These are phyloP conservation scores for Cucurbita pepo DNA, from an alignment of 306 rosid species.

Conservation along the genomic window DNA sequence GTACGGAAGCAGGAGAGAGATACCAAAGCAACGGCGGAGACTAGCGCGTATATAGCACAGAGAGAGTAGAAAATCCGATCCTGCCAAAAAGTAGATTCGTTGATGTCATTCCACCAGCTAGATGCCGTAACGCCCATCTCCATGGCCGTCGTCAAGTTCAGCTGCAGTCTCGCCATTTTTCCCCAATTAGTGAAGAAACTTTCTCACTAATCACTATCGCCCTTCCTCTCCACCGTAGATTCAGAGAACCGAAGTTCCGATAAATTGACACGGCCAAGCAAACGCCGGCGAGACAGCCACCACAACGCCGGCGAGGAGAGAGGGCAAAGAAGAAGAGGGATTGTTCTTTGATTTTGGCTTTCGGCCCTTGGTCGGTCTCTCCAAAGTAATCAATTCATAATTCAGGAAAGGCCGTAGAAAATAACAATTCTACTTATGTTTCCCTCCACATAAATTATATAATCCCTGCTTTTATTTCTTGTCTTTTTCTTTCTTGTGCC, in stretches of 20 bases:
- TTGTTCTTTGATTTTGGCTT: background rate
- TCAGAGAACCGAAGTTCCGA: background rate
- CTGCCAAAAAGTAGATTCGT: constrained; percentile 37
- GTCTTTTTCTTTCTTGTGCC: background rate
- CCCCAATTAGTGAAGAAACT: background rate
- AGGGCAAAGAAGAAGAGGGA: background rate
- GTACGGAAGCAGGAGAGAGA: background rate
- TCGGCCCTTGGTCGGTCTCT: background rate
- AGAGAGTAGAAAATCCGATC: constrained; percentile 51
- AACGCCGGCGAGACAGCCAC: constrained; percentile 1
- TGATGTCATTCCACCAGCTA: constrained; percentile 52
- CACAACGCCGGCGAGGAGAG: background rate
- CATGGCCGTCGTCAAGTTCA: constrained; percentile 25
- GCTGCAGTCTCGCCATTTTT: constrained; percentile 30
- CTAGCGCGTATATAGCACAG: constrained; percentile 61
- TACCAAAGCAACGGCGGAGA: constrained; percentile 72
- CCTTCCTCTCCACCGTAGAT: background rate
- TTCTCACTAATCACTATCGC: background rate
- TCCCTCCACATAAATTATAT: background rate
- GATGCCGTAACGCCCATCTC: constrained; percentile 15
- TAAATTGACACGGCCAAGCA: background rate
- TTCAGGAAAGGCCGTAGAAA: background rate
- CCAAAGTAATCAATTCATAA: background rate
- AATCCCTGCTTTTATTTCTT: background rate
- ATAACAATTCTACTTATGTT: background rate